Percentiles rank a stretch among this genome's conserved stretches.
phyloP scores from a whole-genome alignment of 179 eudicot species.

The Carnegiea gigantea region DNA sequence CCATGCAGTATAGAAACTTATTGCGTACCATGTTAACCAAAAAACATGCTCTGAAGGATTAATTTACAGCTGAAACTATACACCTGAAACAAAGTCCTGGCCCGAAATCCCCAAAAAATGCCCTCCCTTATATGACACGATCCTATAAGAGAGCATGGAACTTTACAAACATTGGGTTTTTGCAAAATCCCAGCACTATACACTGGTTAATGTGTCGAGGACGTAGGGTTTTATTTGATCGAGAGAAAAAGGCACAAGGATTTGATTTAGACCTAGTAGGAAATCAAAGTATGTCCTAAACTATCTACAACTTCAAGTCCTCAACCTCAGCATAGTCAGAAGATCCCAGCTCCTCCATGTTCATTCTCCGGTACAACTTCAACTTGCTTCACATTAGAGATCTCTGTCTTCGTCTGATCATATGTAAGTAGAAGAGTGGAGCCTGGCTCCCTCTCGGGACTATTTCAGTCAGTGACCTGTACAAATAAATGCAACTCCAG shows the following conservation, averaged over 20 bases:
- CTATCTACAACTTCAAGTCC: constrained; percentile 34
- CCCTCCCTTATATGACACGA: not conserved
- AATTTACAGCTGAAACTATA: not conserved
- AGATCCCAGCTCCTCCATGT: constrained; percentile 25
- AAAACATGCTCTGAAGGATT: not conserved
- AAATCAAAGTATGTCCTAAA: not conserved
- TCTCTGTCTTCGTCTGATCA: constrained; percentile 21
- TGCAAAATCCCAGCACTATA: constrained; percentile 10
- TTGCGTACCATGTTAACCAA: not conserved
- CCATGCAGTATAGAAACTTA: not conserved
- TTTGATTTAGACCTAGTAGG: not conserved
- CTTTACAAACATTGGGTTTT: constrained; percentile 17
- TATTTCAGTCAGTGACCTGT: not conserved
- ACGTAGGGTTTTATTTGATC: not conserved
- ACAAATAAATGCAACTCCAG: not conserved
- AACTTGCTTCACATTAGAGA: constrained; percentile 19
- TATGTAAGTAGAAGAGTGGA: constrained; percentile 6
- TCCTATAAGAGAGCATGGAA: not conserved
- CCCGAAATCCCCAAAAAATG: not conserved
- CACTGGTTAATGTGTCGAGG: not conserved
- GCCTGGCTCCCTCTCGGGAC: constrained; percentile 14
- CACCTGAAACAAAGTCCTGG: not conserved
- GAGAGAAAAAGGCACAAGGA: not conserved
- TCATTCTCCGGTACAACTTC: constrained; percentile 49
- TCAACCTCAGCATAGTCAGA: constrained; percentile 28